A percentile compares a stretch with the other conserved stretches of the same genome.
Conservation (phyloP, 139 green algal species). For the Desmodesmus armatus region DNA sequence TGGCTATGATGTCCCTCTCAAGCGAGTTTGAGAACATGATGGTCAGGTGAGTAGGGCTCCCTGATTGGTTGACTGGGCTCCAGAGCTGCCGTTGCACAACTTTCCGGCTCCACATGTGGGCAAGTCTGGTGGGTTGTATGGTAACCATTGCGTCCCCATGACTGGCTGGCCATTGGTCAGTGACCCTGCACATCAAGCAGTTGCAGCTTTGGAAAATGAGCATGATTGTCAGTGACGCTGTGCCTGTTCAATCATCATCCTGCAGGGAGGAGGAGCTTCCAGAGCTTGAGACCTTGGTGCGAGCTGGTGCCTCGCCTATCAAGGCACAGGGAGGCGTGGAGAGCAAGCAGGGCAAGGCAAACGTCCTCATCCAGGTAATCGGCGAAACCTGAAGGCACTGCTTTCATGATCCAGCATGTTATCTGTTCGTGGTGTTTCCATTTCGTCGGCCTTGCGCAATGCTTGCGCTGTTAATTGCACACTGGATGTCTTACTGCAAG, state of each 20-base stretch:
- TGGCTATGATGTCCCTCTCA: slow-evolving; percentile 87
- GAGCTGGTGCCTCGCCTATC: slow-evolving; percentile 66
- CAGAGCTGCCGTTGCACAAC: too few species aligned
- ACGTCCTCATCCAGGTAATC: slow-evolving; percentile 87
- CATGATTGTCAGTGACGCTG: neutral
- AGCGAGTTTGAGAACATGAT: slow-evolving; percentile 97
- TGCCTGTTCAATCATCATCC: neutral
- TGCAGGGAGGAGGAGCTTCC: slow-evolving; percentile 91
- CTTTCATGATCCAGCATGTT: neutral
- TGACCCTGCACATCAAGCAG: neutral
- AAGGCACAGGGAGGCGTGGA: slow-evolving; percentile 83
- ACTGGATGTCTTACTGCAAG: neutral
- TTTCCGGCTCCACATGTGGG: too few species aligned
- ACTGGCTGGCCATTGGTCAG: too few species aligned
- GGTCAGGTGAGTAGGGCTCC: slow-evolving; percentile 67
- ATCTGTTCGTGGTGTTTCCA: neutral
- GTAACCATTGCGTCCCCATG: too few species aligned
- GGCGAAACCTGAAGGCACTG: too few species aligned
- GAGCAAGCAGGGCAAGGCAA: slow-evolving; percentile 93
- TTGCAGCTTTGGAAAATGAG: neutral
- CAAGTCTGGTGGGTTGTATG: too few species aligned
- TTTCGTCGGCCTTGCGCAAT: neutral
- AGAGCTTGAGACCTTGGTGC: slow-evolving; percentile 87
- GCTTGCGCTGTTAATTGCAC: neutral
- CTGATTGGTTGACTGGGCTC: too few species aligned